phyloP scores from a whole-genome alignment of 306 rosid species.

The Trifolium fragiferum region DNA sequence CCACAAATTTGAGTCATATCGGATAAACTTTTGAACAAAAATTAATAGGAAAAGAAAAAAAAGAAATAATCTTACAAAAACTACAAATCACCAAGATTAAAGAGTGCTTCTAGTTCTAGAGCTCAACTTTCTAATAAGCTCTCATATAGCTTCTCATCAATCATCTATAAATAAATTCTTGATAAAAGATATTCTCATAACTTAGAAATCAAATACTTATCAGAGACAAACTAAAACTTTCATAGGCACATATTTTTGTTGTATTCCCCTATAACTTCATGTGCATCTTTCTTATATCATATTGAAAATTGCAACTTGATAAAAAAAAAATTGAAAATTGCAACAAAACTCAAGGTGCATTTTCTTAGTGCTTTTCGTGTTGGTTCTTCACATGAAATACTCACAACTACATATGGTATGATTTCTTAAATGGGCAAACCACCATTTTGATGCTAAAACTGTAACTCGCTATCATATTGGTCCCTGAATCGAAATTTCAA shows the following conservation, averaged over 20 bases:
- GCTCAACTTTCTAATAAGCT: not conserved
- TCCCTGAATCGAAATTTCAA: too few species aligned
- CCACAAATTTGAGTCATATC: not conserved
- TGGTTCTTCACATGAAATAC: too few species aligned
- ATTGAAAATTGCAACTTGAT: not conserved
- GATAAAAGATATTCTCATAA: not conserved
- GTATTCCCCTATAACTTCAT: not conserved
- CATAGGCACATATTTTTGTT: not conserved
- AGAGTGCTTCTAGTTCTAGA: slow-evolving; percentile 4
- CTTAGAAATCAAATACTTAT: not conserved
- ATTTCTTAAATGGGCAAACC: too few species aligned
- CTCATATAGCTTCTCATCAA: not conserved
- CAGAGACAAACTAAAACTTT: not conserved
- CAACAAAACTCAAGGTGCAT: not conserved
- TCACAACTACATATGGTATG: too few species aligned
- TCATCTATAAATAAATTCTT: not conserved
- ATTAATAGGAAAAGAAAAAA: not conserved
- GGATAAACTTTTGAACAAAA: not conserved
- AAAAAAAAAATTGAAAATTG: not conserved
- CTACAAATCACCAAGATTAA: not conserved
- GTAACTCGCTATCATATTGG: too few species aligned
- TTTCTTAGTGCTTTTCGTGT: too few species aligned
- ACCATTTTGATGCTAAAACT: too few species aligned
- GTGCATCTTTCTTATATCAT: not conserved
- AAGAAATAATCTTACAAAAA: not conserved